Conservation (phyloP, 345 rosid species). For the Durio zibethinus region DNA sequence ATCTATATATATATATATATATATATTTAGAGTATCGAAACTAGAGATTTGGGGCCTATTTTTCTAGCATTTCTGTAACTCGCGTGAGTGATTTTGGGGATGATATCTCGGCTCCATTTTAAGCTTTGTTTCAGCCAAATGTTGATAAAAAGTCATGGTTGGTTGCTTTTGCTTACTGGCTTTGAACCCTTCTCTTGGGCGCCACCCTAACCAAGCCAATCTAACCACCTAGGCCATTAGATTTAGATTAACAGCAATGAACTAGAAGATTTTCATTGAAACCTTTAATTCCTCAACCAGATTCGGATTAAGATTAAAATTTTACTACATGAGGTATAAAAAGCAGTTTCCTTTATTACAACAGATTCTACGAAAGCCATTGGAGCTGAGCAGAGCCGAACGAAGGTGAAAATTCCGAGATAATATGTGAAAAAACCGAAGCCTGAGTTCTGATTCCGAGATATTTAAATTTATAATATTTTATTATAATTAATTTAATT, state of each 20-base stretch:
- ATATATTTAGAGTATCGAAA: slow-evolving; percentile 8
- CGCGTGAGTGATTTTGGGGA: slow-evolving; percentile 1
- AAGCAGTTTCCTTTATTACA: background rate
- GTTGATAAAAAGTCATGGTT: background rate
- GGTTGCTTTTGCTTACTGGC: background rate
- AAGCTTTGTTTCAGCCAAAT: background rate
- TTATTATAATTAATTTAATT: too few species aligned
- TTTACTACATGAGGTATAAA: background rate
- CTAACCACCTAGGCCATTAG: background rate
- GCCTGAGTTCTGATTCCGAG: too few species aligned
- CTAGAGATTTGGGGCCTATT: background rate
- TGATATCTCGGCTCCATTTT: background rate
- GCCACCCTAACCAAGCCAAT: background rate
- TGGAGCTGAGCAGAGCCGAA: background rate
- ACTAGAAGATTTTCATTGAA: background rate
- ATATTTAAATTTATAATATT: too few species aligned
- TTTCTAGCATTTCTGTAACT: slow-evolving; percentile 1
- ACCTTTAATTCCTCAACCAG: background rate
- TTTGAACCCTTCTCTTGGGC: background rate
- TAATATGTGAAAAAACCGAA: background rate
- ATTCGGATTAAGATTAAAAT: background rate
- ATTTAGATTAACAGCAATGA: background rate
- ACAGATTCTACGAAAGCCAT: background rate
- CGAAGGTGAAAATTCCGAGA: background rate
- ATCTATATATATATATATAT: too few species aligned